Evolutionary conservation across 75 land plant species (phyloP).

Genomic region (Pinus taeda): DNA sequence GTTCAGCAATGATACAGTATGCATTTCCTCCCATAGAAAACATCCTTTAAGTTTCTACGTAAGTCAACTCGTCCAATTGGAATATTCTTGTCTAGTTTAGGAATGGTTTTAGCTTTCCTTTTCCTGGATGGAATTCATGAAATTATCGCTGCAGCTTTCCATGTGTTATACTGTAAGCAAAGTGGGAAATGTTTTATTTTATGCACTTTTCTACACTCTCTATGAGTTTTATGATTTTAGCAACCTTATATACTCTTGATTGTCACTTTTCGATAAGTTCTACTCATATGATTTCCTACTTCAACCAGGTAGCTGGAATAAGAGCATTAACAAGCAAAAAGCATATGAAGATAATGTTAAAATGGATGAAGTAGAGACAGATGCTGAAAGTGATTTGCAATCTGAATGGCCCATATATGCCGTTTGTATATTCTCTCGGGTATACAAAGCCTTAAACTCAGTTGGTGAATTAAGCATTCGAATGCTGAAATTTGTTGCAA

Average conservation of each 20-base stretch:
- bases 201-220: not conserved
- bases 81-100: not conserved
- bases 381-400: constrained; percentile 4
- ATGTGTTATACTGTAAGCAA: not conserved
- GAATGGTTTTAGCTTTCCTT: not conserved
- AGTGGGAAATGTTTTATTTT: not conserved
- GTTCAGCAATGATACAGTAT: no score
- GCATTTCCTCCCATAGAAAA: no score
- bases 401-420: not conserved
- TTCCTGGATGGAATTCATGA: not conserved
- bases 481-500: no score
- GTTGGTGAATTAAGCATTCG: no score
- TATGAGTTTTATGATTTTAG: not conserved
- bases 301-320: constrained; percentile 10
- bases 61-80: not conserved
- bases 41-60: not conserved
- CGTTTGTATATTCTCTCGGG: constrained; percentile 1
- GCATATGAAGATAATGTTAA: constrained; percentile 9
- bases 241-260: not conserved
- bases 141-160: not conserved
- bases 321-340: constrained; percentile 10
- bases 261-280: not conserved
- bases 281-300: not conserved
- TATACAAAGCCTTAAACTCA: not conserved
- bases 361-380: constrained; percentile 9